Evolutionary conservation across 805 yeast species (phyloP), one percentile per base, ranked within the genome.

Genomic region (Schwanniomyces sp.): DNA sequence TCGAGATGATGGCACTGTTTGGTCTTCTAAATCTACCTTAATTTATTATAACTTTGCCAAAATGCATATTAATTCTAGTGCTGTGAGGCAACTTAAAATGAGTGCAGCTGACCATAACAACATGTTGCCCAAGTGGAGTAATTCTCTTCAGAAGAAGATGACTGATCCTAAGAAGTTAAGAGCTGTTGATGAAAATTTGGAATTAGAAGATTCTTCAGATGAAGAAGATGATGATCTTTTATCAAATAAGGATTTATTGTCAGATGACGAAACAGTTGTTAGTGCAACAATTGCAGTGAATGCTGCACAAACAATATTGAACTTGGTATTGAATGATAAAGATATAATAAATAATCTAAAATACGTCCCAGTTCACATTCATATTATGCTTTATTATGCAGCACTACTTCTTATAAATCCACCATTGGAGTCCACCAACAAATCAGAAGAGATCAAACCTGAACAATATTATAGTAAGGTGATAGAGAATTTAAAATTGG

Each of bases 11-110:
- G 76, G 76, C 1, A 65, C 75, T 0, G 75, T 74, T 9, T 85
- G 91, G 91, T 80, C 86, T 8, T 78, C 86, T 0, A 85, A 85
- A 55, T 82, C 87, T 1, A 84, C 89, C 0, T 67, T 85, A 49
- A 79, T 85, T 38, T 85, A 85, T 58, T 85, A 85, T 57, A 84
- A 85, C 57, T 85, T 84, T 70, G 91, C 91, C 29, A 82, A 84
- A 56, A 82, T 85, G 86, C 86, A 84, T 59, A 80, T 85, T 28
- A 85, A 85, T 58, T 82, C 79, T 14, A 47, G 69, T 4, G 77
- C 79, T 2, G 78, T 79, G 6, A 59, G 82, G 29, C 69, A 67
- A 34, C 61, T 77, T 12, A 76, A 63, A 36, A 50, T 58, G 3
- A 58, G 67, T 29, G 57, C 66, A 2, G 52, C 39, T 30, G 70